Percentiles rank a stretch among this genome's conserved stretches.
phyloP scores from a whole-genome alignment of 2,329 filamentous ascomycete species.

The Laburnicola sp. region DNA sequence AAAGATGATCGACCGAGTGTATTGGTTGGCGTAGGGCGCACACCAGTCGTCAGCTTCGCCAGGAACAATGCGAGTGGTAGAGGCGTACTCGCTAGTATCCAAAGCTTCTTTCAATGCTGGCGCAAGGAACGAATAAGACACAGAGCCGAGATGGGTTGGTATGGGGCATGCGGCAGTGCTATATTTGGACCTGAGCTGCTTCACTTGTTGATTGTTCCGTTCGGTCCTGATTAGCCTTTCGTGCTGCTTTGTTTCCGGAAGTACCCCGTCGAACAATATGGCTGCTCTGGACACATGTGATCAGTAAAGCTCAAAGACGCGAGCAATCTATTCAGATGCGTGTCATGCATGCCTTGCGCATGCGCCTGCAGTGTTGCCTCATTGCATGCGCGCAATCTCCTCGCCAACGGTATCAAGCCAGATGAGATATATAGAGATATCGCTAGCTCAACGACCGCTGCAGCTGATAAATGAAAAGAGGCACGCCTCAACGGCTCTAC shows the following conservation, averaged over 20 bases:
- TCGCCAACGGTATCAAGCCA: slow-evolving; percentile 3
- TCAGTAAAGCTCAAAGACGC: slow-evolving; percentile 23
- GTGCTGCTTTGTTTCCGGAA: slow-evolving; percentile 68
- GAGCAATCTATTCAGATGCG: slow-evolving; percentile 11
- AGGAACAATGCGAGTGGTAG: slow-evolving; percentile 63
- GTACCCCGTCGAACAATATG: slow-evolving; percentile 84
- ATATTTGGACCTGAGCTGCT: slow-evolving; percentile 49
- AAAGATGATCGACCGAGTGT: slow-evolving; percentile 65
- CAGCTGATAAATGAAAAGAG: not conserved
- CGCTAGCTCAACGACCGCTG: too few species aligned
- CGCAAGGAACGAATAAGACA: slow-evolving; percentile 71
- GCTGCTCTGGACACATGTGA: slow-evolving; percentile 45
- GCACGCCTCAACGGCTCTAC: not conserved
- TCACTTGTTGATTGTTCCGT: slow-evolving; percentile 60
- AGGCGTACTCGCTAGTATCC: slow-evolving; percentile 47
- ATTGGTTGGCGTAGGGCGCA: slow-evolving; percentile 62
- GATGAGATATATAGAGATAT: not conserved
- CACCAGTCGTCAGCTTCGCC: slow-evolving; percentile 87
- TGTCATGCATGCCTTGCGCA: slow-evolving; percentile 22
- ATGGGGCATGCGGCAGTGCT: slow-evolving; percentile 30
- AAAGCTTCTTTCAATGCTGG: slow-evolving; percentile 75
- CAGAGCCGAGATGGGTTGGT: slow-evolving; percentile 31
- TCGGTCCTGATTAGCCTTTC: slow-evolving; percentile 65
- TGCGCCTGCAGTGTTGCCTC: slow-evolving; percentile 14
- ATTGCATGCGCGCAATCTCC: slow-evolving; percentile 15